Base-by-base conservation (phyloP, 139 green algal genomes). In the Auxenochlorella pyrenoidosa region DNA sequence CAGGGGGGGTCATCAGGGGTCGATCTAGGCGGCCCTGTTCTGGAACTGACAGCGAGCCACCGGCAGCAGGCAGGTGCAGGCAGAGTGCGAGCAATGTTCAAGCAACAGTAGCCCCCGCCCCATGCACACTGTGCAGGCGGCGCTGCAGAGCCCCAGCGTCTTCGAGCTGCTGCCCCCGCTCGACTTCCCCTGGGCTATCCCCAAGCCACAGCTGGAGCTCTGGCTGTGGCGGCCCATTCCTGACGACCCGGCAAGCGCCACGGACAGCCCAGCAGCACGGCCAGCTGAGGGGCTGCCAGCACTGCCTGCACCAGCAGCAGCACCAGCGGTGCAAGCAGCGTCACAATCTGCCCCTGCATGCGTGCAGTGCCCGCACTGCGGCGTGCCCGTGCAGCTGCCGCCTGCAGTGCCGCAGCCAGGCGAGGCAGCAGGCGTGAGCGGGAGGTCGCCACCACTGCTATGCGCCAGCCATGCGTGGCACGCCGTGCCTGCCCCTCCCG, bases 161-260 rank as follows among this genome's bases (percentile, higher is more conserved):
- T 91, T 63, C 44, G 88, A 91, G 88, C 76, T 91, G 76, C 88
- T 91, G 83, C 88, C 88, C 8, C 84, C 84, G 18, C 59, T 77
- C 43, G 59, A 83, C 84, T 88, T 88, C 22, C 84, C 73, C 0
- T 84, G 47, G 30, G n/a, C 59, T 2, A 41, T 41, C 19, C 75
- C 84, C 5, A 63, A 76, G 5, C 84, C 84, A 0, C 59, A 58
- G 59, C 54, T 88, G 34, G 54, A 38, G 2, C 60, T 88, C 36
- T 88, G 84, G 84, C 84, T 88, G 32, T 65, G 41, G 41, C 70
- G 51, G 38, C 84, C 84, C 36, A 75, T 88, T 15, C 72, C 70
- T 44, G 30, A 72, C 36, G 4, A 24, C 16, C 0, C 8, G 30
- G 13, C 30, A 12, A 34, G 6, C 8, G 41, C 47, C 2, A 32